These are phyloP conservation scores for Marsdenia floribunda DNA, from an alignment of 257 asterid species.

Conservation along the genomic window DNA sequence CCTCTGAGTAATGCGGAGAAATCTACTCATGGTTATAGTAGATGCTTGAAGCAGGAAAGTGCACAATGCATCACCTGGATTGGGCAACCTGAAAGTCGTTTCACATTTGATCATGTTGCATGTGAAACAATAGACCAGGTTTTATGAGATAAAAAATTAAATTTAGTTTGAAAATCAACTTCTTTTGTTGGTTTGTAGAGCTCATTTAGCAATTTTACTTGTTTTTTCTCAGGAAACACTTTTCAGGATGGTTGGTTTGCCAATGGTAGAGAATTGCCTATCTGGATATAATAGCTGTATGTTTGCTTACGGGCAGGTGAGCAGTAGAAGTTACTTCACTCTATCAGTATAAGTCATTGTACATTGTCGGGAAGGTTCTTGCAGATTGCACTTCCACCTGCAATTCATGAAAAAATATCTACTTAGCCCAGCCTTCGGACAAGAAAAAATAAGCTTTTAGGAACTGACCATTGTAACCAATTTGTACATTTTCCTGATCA, in stretches of 20 bases:
- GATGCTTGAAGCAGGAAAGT: constrained; percentile 93
- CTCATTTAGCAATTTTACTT: constrained; percentile 11
- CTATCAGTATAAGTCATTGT: neutral
- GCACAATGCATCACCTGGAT: constrained; percentile 83
- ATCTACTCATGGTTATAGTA: constrained; percentile 47
- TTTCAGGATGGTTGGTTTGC: constrained; percentile 89
- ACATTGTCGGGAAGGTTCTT: constrained; percentile 1
- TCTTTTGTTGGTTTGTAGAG: constrained; percentile 15
- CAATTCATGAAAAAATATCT: neutral
- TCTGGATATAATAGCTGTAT: constrained; percentile 97
- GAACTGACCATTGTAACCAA: neutral
- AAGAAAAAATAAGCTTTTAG: neutral
- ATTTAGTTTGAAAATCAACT: constrained; percentile 8
- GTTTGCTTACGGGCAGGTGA: constrained; percentile 99
- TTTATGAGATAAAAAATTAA: constrained; percentile 8
- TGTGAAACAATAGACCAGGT: constrained; percentile 93
- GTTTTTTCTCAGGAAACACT: constrained; percentile 67
- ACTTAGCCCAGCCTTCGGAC: neutral
- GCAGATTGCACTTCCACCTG: neutral
- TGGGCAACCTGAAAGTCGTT: constrained; percentile 93
- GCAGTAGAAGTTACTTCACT: neutral
- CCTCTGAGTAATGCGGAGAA: constrained; percentile 81
- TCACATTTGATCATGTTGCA: constrained; percentile 92
- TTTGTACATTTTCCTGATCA: neutral
- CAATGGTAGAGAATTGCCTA: constrained; percentile 96